These are phyloP conservation scores for Geotrichum candidum DNA, from an alignment of 1,139 yeast genomes.

Conservation along the genomic window DNA sequence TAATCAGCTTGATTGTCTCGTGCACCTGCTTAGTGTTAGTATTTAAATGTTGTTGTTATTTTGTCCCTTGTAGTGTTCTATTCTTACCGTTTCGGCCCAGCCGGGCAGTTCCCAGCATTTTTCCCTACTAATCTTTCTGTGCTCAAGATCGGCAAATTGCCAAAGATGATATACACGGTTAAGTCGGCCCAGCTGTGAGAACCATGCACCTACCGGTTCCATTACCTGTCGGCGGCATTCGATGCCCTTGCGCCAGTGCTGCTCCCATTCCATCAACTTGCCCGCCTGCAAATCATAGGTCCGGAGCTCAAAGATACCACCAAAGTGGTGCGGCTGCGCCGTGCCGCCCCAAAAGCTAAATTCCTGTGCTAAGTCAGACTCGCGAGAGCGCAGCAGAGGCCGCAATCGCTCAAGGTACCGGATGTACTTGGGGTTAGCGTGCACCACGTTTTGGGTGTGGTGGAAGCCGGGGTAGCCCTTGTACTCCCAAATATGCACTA, in stretches of 20 bases:
- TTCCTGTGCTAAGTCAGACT: constrained; percentile 38
- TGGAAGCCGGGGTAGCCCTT: constrained; percentile 41
- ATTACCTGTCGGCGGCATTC: constrained; percentile 41
- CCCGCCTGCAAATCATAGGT: constrained; percentile 39
- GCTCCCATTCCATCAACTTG: constrained; percentile 40
- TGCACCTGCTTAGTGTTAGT: constrained; percentile 28
- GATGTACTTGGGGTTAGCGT: constrained; percentile 31
- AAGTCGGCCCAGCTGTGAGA: constrained; percentile 38
- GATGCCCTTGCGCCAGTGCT: constrained; percentile 39
- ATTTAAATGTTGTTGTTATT: background rate
- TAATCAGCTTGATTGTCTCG: constrained; percentile 39
- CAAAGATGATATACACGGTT: constrained; percentile 41
- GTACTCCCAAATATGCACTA: constrained; percentile 41
- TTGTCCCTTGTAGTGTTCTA: background rate
- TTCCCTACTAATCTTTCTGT: constrained; percentile 38
- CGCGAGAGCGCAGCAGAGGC: constrained; percentile 34
- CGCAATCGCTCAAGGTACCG: constrained; percentile 33
- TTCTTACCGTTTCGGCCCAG: constrained; percentile 37
- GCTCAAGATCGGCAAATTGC: constrained; percentile 43
- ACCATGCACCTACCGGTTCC: constrained; percentile 47
- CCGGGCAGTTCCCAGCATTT: constrained; percentile 43
- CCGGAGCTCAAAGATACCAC: constrained; percentile 42
- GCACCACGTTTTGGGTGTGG: constrained; percentile 35
- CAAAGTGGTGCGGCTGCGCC: constrained; percentile 38
- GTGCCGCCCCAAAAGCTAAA: constrained; percentile 44